Evolutionary conservation across 805 yeast genomes (phyloP).

Genomic region (Candida schatavii): DNA sequence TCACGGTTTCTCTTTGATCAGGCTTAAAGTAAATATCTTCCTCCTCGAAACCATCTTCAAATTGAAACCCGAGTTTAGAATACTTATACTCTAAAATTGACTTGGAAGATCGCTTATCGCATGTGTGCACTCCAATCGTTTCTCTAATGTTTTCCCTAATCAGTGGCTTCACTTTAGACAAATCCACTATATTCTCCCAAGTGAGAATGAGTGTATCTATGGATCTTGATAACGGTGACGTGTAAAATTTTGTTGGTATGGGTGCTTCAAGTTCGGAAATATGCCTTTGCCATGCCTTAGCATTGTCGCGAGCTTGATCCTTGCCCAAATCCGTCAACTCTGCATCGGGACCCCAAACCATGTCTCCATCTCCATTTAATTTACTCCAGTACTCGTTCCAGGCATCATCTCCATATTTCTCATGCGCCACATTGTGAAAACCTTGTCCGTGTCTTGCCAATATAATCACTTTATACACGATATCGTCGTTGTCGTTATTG

Average conservation of each 20-base stretch:
- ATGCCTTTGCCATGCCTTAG: slow-evolving; percentile 42
- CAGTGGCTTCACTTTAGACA: slow-evolving; percentile 27
- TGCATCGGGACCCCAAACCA: slow-evolving; percentile 61
- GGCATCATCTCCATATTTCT: slow-evolving; percentile 51
- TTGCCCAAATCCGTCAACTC: slow-evolving; percentile 53
- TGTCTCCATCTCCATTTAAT: slow-evolving; percentile 51
- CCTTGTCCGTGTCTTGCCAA: slow-evolving; percentile 74
- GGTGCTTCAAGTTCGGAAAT: slow-evolving; percentile 36
- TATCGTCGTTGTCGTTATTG: slow-evolving; percentile 26
- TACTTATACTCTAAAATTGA: slow-evolving; percentile 37
- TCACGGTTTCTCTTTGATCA: slow-evolving; percentile 42
- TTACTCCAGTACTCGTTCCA: slow-evolving; percentile 59
- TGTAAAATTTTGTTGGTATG: slow-evolving; percentile 53
- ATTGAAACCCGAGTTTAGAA: slow-evolving; percentile 31
- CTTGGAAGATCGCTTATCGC: slow-evolving; percentile 54
- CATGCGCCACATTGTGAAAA: slow-evolving; percentile 55
- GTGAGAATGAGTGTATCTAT: slow-evolving; percentile 54
- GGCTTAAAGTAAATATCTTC: slow-evolving; percentile 46
- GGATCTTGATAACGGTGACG: slow-evolving; percentile 65
- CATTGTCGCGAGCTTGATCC: slow-evolving; percentile 52
- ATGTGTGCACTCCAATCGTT: slow-evolving; percentile 56
- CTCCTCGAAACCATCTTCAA: slow-evolving; percentile 45
- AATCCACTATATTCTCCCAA: slow-evolving; percentile 45
- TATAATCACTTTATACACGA: slow-evolving; percentile 45
- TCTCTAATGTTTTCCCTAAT: slow-evolving; percentile 54